Evolutionary conservation across 805 yeast genomes (phyloP).

Genomic region (Metschnikowia kunwiensis): DNA sequence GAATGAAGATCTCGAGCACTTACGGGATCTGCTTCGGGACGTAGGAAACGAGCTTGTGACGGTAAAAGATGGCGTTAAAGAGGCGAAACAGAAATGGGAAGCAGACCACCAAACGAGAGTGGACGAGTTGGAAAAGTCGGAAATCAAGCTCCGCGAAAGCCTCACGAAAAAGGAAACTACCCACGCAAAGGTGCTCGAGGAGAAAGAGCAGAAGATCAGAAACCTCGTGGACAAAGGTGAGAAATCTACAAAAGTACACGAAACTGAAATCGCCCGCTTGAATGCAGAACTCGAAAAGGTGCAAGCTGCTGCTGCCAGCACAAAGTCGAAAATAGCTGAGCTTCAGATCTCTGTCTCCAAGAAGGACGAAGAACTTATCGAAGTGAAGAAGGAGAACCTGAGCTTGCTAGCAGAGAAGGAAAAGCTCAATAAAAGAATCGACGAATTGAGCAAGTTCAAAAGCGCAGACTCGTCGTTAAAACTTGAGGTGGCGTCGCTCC

Average conservation of each 20-base stretch:
- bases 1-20: slow-evolving; percentile 60
- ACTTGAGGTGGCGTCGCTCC: slow-evolving; percentile 46
- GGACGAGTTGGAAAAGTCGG: slow-evolving; percentile 15
- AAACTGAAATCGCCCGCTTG: slow-evolving; percentile 1
- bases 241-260: background rate
- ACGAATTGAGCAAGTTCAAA: slow-evolving; percentile 29
- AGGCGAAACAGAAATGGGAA: slow-evolving; percentile 19
- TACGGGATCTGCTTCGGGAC: slow-evolving; percentile 71
- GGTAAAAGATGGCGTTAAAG: slow-evolving; percentile 46
- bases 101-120: slow-evolving; percentile 8
- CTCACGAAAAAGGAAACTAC: slow-evolving; percentile 19
- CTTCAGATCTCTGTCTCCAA: slow-evolving; percentile 4
- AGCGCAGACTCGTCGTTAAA: slow-evolving; percentile 45
- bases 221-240: background rate
- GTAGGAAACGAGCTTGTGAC: slow-evolving; percentile 79
- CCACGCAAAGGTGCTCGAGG: background rate
- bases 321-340: slow-evolving; percentile 22
- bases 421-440: slow-evolving; percentile 32
- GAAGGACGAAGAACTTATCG: slow-evolving; percentile 19
- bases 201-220: background rate
- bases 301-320: slow-evolving; percentile 4
- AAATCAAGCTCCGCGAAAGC: slow-evolving; percentile 7
- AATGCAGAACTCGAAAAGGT: slow-evolving; percentile 6
- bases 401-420: slow-evolving; percentile 30
- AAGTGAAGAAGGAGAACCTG: slow-evolving; percentile 23